These are phyloP conservation scores for Plectranthus barbatus DNA, from an alignment of 257 asterid genomes.

Conservation along the genomic window DNA sequence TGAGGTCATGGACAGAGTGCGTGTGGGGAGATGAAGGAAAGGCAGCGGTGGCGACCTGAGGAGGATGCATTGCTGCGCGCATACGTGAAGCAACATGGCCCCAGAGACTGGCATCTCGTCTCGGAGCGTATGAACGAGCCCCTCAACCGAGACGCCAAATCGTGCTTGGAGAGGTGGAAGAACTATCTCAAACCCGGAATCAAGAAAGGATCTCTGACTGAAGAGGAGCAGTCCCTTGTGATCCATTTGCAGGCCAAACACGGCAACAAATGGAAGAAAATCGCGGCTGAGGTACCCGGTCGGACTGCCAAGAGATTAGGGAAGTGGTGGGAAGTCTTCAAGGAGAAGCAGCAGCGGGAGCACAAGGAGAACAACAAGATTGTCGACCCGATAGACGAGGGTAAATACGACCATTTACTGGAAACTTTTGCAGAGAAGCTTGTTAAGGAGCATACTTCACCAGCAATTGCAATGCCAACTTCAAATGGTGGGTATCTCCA, in stretches of 20 bases:
- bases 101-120: conserved; percentile 66
- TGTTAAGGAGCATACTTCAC: conserved; percentile 29
- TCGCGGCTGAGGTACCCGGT: too few species aligned
- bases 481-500: conserved; percentile 44
- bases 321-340: too few species aligned
- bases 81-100: conserved; percentile 55
- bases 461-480: conserved; percentile 39
- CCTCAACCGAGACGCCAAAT: too few species aligned
- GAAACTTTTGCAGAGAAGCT: conserved; percentile 59
- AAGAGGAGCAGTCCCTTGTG: conserved; percentile 54
- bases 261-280: too few species aligned
- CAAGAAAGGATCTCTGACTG: conserved; percentile 54
- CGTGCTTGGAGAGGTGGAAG: too few species aligned
- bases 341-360: conserved; percentile 51
- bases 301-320: too few species aligned
- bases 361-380: conserved; percentile 30
- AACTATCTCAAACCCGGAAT: too few species aligned
- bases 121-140: too few species aligned
- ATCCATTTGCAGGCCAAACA: too few species aligned
- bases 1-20: conserved; percentile 36
- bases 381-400: conserved; percentile 36
- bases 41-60: conserved; percentile 76
- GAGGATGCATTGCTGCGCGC: conserved; percentile 61
- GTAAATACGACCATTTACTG: conserved; percentile 48
- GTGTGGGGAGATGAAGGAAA: conserved; percentile 54